Base-by-base conservation (phyloP, 345 rosid genomes). In the Durio zibethinus region DNA sequence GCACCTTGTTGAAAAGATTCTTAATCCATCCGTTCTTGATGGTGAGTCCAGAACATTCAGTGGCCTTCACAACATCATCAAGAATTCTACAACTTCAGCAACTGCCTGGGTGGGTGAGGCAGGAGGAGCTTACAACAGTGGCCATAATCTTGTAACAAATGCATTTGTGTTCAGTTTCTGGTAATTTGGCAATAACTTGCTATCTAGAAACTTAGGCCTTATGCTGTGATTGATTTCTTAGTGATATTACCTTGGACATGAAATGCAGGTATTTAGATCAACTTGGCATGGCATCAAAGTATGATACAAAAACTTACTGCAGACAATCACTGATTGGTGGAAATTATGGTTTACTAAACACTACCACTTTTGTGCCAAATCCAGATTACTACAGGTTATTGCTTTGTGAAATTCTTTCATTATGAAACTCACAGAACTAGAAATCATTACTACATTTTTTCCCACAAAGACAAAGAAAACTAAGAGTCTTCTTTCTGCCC, bases 41-140 rank as follows among this genome's bases (percentile, higher is more conserved):
- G 80, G 85, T 23, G 97, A 81, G 79, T 85, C 85, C 2, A 72
- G 8, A 8, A 86, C 91, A 20, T 93, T 92, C 76, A 79, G 84
- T 10, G 74, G 65, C 84, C 90, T 95, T 23, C 87, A 86, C 70
- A 82, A 79, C 80, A 76, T 78, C 62, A 79, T 95, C 43, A 86
- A 82, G 79, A 89, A 61, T 70, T 87, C 97, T 63, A 57, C 81
- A 81, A 86, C 93, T 36, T 81, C 88, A 12, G 90, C 88, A 18
- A 83, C 67, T 56, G 92, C 97, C 35, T 93, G 98, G 98, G 97
- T 96, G 80, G 95, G 99, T 54, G 99, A 96, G 80, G 57, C 98
- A 31, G 99, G 99, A 80, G 98, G 99, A 38, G 98, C 98, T 65
- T 93, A 91, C 87, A 96, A 93, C 89, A 93, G 97, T 23, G 99